Base-by-base conservation (phyloP, 2,329 filamentous ascomycete species). In the Bipolaris oryzae region DNA sequence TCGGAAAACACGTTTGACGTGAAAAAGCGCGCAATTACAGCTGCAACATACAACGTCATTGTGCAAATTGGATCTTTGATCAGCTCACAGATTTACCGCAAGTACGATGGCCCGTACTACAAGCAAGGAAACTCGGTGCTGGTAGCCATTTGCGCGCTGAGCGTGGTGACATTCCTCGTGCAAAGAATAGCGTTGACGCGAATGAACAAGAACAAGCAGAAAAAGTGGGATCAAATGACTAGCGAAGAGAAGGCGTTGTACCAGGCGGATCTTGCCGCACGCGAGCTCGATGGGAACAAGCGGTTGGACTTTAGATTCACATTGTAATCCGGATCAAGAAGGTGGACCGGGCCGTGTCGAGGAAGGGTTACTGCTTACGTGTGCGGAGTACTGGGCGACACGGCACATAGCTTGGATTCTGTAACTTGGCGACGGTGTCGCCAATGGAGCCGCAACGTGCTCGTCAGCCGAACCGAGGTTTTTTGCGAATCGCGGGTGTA, bases 1-100 rank as follows among this genome's bases (percentile, higher is more conserved):
- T 86, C 84, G 2, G 81, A 85, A 49, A 89, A 89, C 66, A 83
- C 85, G 2, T 86, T 87, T 60, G 80, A 82, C 1, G 85, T 89
- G 9, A 79, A 86, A 10, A 85, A 84, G 5, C 78, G 87, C 6
- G 85, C 87, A 1, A 85, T 90, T 1, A 84, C 85, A 0, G 83
- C 85, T 0, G 86, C 85, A 0, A 74, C 85, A n/a, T 89, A 89
- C 72, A 89, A 88, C 66, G 78, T 80, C 60, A 70, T 70, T 31
- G 77, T 79, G 11, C 78, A 80, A 47, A 65, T 74, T 7, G 75
- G 72, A 5, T 76, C 72, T 25, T 71, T 80, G 51, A 74, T 78
- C 53, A 72, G 73, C 9, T 67, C 65, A 38, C 66, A 71, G 16
- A 83, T 86, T 45, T 86, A 86, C 67, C 75, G 79, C 7, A 78